Base-by-base conservation (phyloP, 2,329 filamentous ascomycete genomes). In the Cryphonectria japonica region DNA sequence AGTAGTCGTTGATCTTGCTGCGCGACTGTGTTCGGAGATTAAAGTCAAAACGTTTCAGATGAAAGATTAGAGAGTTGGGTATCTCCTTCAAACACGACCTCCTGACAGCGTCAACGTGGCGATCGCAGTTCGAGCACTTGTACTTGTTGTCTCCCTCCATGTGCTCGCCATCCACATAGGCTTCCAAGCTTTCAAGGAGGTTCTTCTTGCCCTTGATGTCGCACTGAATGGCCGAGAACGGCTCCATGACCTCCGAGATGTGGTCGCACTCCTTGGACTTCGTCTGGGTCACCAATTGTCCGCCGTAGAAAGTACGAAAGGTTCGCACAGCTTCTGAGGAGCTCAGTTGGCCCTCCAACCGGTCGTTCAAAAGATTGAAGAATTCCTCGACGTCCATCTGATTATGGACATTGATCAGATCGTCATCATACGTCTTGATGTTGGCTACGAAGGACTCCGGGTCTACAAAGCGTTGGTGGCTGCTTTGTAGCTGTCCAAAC, bases 321-420 rank as follows among this genome's bases (percentile, higher is more conserved):
- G 82, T 83, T 74, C 88, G 90, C 80, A 93, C 97, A 46, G 89
- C 88, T n/a, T 89, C 86, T 1, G 85, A 81, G 13, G 87, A 86
- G 26, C 87, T 80, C 74, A 98, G 89, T 77, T 97, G 93, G 11
- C 89, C 88, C 78, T 99, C 97, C 88, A 94, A 94, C 37, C 94
- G 89, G 79, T 97, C 94, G 76, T 98, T 96, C 0, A 99, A 86
- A 5, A 97, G 86, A 77, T 96, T 97, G 83, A 97, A 98, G 79
- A 98, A 99, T 79, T 98, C 95, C 76, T 98, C 96, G 6, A 98
- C 96, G 78, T 99, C 96, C 93, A 99, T 98, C 80, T 99, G 96
- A 71, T 93, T 89, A 69, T 91, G 89, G 37, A 97, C 91, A 79
- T 98, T 94, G 73, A 99, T 97, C 22, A 88, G 86, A 2, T 90